These are phyloP conservation scores for Kwoniella sp. DNA, from an alignment of 768 basidiomycete species.

Conservation along the genomic window DNA sequence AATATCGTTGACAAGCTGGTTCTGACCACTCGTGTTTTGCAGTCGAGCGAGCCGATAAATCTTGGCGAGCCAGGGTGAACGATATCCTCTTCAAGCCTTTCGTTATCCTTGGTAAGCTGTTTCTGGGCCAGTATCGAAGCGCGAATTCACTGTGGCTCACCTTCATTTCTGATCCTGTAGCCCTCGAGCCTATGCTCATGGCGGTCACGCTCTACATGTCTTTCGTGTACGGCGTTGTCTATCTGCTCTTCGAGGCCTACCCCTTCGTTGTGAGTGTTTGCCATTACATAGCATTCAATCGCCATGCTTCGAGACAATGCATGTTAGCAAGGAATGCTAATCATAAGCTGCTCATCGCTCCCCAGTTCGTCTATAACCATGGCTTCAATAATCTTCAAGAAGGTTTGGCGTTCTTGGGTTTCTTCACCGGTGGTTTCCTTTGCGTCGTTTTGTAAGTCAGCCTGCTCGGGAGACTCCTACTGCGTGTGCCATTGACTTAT, in stretches of 20 bases:
- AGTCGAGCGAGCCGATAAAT: constrained; percentile 39
- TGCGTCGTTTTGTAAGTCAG: constrained; percentile 42
- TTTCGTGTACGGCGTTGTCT: constrained; percentile 52
- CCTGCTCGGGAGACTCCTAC: too few relatives aligned
- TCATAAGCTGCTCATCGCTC: too few relatives aligned
- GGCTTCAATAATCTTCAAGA: constrained; percentile 52
- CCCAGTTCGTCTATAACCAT: constrained; percentile 53
- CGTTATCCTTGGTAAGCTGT: constrained; percentile 48
- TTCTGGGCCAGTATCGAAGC: not conserved
- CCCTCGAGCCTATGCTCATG: constrained; percentile 55
- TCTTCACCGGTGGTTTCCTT: constrained; percentile 53
- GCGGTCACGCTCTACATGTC: constrained; percentile 58
- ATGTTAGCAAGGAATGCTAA: too few relatives aligned
- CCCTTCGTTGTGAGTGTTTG: constrained; percentile 33
- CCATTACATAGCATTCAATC: not conserved
- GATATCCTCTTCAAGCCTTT: constrained; percentile 54
- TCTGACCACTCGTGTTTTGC: constrained; percentile 4
- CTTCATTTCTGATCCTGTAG: constrained; percentile 3
- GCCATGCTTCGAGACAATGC: not conserved
- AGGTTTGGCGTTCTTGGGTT: constrained; percentile 56
- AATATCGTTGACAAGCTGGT: not conserved
- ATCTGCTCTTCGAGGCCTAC: constrained; percentile 56
- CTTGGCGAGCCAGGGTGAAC: constrained; percentile 40
- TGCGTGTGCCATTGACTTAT: not conserved
- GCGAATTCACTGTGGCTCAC: not conserved